phyloP scores from a whole-genome alignment of 495 filamentous ascomycete genomes.

The Aspergillus steynii region DNA sequence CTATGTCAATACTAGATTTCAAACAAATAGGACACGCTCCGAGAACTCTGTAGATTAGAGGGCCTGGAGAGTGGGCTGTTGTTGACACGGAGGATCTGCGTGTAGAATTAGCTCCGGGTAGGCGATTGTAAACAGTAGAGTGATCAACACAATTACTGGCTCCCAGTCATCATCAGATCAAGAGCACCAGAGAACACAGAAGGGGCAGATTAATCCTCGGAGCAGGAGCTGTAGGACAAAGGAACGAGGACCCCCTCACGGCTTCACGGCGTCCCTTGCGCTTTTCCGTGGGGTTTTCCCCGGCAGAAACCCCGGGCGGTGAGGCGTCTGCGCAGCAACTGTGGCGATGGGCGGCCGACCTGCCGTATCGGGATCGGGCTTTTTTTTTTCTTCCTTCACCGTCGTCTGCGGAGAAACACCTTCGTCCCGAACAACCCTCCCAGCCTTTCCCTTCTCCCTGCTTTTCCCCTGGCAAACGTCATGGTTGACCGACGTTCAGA shows the following conservation, averaged over 20 bases:
- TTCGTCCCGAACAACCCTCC: slow-evolving; percentile 5
- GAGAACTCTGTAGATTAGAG: neutral
- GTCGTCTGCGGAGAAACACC: slow-evolving; percentile 15
- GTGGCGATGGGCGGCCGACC: slow-evolving; percentile 31
- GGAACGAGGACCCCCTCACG: neutral
- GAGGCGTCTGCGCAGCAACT: slow-evolving; percentile 18
- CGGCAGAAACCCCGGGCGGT: slow-evolving; percentile 21
- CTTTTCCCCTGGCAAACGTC: slow-evolving; percentile 13
- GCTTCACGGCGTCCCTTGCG: slow-evolving; percentile 2
- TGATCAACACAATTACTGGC: neutral
- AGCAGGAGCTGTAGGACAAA: neutral
- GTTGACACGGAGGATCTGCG: neutral
- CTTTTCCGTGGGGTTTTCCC: slow-evolving; percentile 15
- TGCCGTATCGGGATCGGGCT: slow-evolving; percentile 37
- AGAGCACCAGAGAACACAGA: neutral
- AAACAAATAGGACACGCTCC: neutral
- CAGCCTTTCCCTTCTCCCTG: neutral
- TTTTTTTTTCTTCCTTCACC: slow-evolving; percentile 15
- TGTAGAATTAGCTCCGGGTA: neutral
- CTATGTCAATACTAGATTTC: neutral
- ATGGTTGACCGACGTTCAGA: slow-evolving; percentile 48
- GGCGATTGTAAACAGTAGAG: neutral
- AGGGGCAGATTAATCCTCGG: neutral
- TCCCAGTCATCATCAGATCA: neutral
- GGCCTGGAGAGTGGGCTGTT: neutral